Evolutionary conservation across 768 basidiomycete genomes (phyloP), one percentile per base, ranked within the genome.

Genomic region (Clathrus columnatus): DNA sequence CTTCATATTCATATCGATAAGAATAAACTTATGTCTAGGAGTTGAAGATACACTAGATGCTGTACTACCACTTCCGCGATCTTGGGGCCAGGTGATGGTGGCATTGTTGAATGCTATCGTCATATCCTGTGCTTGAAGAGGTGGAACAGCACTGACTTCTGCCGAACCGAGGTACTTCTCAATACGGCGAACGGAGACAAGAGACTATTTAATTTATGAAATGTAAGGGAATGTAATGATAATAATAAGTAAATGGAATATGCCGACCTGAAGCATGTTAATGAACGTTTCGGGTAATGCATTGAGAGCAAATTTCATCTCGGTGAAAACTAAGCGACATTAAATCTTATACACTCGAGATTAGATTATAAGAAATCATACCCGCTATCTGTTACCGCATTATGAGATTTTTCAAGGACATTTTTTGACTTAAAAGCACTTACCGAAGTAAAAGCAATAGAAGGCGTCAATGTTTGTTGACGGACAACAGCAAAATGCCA

Each of bases 241-340:
- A 27, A 49, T 18, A 53, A 27, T 20, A 11, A 24, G 28, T 1
- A 32, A 32, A 44, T 14, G 17, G 17, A 6, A 28, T 48, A 17
- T 18, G 57, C 64, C 43, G 51, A 82, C 85, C 72, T 96, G 92
- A 6, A 95, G 74, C 72, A 90, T 77, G 63, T 91, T 89, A 67
- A 96, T 91, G 64, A 94, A 83, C 0, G 90, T 91, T 67, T 94
- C 91, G 0, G 93, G 93, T 5, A 96, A 77, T 0, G 86, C 87
- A 61, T 85, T 91, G 52, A 95, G 76, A 5, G 87, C 89, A 61
- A 85, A 94, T 64, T 87, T 86, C 78, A 95, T 82, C 69, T 93
- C 89, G 50, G 78, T 77, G 70, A 95, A 94, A 18, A 95, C 91
- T 81, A 28, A 21, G 26, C 18, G 18, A 36, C 16, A 14, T 17